Percentiles rank a stretch among this genome's conserved stretches.
Evolutionary conservation across 352 stramenopile genomes (phyloP).

Genomic region (Phytopythium montanum): DNA sequence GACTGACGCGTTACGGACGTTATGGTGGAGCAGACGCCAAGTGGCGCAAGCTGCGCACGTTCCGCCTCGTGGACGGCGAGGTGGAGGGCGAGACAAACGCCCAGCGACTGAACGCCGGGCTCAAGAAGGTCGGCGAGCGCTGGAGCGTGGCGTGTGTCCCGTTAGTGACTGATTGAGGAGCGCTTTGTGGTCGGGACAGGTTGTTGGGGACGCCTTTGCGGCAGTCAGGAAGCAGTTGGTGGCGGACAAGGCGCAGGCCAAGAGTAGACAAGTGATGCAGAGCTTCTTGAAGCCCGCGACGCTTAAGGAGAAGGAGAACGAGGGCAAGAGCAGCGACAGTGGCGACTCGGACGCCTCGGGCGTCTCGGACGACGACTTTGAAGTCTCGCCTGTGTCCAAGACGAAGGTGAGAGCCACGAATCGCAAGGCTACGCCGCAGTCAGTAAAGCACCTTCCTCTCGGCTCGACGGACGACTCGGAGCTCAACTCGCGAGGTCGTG

Average conservation of each 20-base stretch:
- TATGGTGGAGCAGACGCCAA: constrained; percentile 36
- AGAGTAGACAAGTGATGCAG: constrained; percentile 26
- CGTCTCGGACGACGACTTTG: constrained; percentile 2
- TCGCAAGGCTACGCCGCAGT: background rate
- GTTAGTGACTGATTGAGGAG: background rate
- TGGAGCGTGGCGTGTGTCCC: background rate
- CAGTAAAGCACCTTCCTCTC: background rate
- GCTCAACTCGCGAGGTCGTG: background rate
- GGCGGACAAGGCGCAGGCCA: constrained; percentile 19
- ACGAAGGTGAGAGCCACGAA: background rate
- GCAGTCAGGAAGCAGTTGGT: constrained; percentile 22
- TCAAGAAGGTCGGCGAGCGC: constrained; percentile 33
- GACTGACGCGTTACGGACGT: constrained; percentile 1
- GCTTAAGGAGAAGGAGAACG: background rate
- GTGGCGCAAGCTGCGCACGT: constrained; percentile 77
- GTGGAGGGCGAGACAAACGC: constrained; percentile 55
- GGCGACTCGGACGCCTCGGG: background rate
- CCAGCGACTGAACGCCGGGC: constrained; percentile 46
- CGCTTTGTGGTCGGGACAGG: constrained; percentile 7
- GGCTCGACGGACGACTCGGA: background rate
- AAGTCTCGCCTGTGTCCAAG: background rate
- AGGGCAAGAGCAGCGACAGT: background rate
- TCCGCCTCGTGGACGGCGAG: constrained; percentile 53
- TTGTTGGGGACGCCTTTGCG: constrained; percentile 23
- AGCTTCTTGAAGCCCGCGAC: constrained; percentile 16